Percentiles rank a stretch among this genome's conserved stretches.
Evolutionary conservation across 108 stramenopile genomes (phyloP).

Genomic region (Pseudonitzschia pungens): DNA sequence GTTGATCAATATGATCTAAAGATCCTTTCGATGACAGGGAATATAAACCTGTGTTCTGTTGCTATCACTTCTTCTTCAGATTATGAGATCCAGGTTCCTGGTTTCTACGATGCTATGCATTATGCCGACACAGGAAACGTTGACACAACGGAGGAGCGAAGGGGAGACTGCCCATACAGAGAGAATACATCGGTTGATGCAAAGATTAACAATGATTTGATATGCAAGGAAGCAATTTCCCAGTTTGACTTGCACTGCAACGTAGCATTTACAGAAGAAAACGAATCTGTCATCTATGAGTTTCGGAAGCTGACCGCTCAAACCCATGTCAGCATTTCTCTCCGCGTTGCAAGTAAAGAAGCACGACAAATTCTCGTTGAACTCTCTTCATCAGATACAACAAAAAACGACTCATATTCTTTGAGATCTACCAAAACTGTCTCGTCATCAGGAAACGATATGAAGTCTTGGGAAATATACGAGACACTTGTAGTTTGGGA

Average conservation of each 20-base stretch:
- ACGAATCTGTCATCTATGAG: background rate
- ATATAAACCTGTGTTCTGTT: slow-evolving; percentile 6
- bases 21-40: slow-evolving; percentile 5
- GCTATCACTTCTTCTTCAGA: background rate
- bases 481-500: slow-evolving; percentile 16
- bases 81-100: background rate
- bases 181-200: slow-evolving; percentile 14
- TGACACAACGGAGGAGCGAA: background rate
- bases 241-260: slow-evolving; percentile 4
- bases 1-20: background rate
- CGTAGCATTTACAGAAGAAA: slow-evolving; percentile 10
- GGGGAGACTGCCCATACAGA: slow-evolving; percentile 7
- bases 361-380: background rate
- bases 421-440: background rate
- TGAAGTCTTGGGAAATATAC: background rate
- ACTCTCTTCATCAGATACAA: background rate
- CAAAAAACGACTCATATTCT: background rate
- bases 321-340: background rate
- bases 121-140: background rate
- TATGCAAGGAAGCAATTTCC: slow-evolving; percentile 14
- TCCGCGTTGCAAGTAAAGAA: slow-evolving; percentile 6
- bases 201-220: background rate
- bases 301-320: background rate
- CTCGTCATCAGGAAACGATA: background rate
- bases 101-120: slow-evolving; percentile 10